Conservation (phyloP, 2,329 filamentous ascomycete genomes). For the Xylariaceae sp. region DNA sequence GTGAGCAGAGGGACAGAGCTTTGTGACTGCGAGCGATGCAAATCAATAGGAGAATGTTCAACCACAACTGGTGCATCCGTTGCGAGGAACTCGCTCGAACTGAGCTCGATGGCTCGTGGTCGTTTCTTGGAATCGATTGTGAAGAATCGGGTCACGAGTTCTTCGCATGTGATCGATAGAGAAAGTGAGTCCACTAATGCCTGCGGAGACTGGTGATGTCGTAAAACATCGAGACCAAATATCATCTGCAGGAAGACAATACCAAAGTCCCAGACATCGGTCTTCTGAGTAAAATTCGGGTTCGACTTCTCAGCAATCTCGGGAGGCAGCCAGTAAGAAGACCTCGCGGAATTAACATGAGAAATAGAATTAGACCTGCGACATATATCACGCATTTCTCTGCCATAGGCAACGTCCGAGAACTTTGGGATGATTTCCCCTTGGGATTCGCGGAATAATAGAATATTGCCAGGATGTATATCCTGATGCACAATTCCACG, state of each 20-base stretch:
- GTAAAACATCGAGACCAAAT: slow-evolving; percentile 74
- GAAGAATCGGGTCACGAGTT: slow-evolving; percentile 82
- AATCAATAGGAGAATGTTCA: slow-evolving; percentile 40
- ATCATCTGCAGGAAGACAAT: slow-evolving; percentile 92
- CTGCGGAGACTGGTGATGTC: slow-evolving; percentile 76
- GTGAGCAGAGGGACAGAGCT: slow-evolving; percentile 40
- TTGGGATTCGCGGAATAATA: slow-evolving; percentile 67
- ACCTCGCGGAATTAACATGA: slow-evolving; percentile 61
- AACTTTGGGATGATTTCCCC: slow-evolving; percentile 73
- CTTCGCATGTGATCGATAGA: slow-evolving; percentile 72
- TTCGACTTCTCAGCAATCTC: slow-evolving; percentile 66
- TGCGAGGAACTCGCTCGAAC: slow-evolving; percentile 63
- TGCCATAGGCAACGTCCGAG: slow-evolving; percentile 70
- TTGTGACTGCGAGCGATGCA: slow-evolving; percentile 43
- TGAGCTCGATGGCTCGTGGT: slow-evolving; percentile 73
- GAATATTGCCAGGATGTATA: slow-evolving; percentile 75
- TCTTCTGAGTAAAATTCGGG: slow-evolving; percentile 68
- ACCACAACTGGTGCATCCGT: slow-evolving; percentile 60
- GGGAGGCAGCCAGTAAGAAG: slow-evolving; percentile 79
- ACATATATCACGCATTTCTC: slow-evolving; percentile 61
- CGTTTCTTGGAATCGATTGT: slow-evolving; percentile 79
- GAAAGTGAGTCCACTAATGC: slow-evolving; percentile 68
- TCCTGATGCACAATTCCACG: slow-evolving; percentile 81
- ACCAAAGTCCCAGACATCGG: slow-evolving; percentile 93
- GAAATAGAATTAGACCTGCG: slow-evolving; percentile 51